Evolutionary conservation across 2,329 filamentous ascomycete genomes (phyloP).

Genomic region (Sporothrix phasma): DNA sequence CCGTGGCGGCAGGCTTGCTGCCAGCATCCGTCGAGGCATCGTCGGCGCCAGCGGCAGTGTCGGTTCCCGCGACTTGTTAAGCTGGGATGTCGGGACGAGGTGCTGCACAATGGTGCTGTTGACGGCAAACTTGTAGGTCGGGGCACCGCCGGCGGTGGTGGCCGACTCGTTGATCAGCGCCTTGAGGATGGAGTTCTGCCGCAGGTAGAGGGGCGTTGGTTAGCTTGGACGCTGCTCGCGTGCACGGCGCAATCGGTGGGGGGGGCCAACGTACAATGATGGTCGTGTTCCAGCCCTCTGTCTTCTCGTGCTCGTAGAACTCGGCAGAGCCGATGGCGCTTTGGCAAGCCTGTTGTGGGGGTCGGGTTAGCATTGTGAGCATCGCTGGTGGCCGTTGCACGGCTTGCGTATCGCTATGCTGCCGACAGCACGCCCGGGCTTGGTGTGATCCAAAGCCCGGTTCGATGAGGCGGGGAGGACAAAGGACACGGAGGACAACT

Average conservation of each 20-base stretch:
- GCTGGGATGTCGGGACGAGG: conserved; percentile 56
- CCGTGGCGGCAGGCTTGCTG: conserved; percentile 37
- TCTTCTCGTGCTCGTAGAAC: conserved; percentile 79
- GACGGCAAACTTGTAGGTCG: conserved; percentile 82
- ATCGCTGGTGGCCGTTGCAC: not conserved
- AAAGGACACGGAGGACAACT: conserved; percentile 25
- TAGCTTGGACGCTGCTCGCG: not conserved
- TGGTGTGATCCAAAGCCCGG: too few species aligned
- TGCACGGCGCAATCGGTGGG: too few species aligned
- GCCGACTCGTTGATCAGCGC: conserved; percentile 67
- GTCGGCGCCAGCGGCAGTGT: conserved; percentile 31
- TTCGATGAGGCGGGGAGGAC: not conserved
- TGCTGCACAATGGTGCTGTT: conserved; percentile 99
- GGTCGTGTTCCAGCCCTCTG: conserved; percentile 76
- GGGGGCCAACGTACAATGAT: conserved; percentile 64
- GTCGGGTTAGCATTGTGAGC: not conserved
- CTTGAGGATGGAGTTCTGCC: conserved; percentile 64
- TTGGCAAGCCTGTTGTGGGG: conserved; percentile 60
- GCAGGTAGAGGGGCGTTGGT: not conserved
- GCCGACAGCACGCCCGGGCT: not conserved
- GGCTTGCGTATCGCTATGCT: not conserved
- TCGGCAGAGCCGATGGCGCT: conserved; percentile 62
- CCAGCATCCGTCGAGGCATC: conserved; percentile 46
- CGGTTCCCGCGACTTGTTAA: conserved; percentile 50
- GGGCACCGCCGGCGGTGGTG: conserved; percentile 39